Base-by-base conservation (phyloP, 75 land plant species). In the Isoetes taiwanensis region DNA sequence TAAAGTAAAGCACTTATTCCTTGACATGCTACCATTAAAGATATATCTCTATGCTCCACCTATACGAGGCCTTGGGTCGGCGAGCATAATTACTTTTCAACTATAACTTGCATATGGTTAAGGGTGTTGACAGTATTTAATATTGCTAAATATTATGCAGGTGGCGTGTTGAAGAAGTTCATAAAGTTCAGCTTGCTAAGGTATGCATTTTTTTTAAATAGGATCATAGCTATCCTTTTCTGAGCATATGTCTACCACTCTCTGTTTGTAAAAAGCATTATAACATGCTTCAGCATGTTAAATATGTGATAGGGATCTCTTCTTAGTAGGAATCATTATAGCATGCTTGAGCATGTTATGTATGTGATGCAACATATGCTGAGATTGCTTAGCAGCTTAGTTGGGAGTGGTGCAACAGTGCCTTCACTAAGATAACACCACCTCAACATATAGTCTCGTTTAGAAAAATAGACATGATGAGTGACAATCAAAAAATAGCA, bases 21-120 rank as follows among this genome's bases (percentile, higher is more conserved):
- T n/a, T n/a, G n/a, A n/a, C n/a, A n/a, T n/a, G n/a, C n/a, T n/a
- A n/a, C n/a, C n/a, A 23, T 26, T 21, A 23, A 54, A 70, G 73
- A 46, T 71, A 71, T 25, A 71, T 71, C 43, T 71, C 74, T 6
- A 71, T 71, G 74, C 69, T 71, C 3, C 74, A 71, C 56, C 56
- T 71, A 34, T 71, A 71, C 50, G 74, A 71, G 55, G 65, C 74
- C 26, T 68, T 71, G 58, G 74, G 74, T 32, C 65, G 74, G 74
- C 65, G 52, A 37, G 69, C 41, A 0, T 38, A 3, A 54, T 10
- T 21, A 26, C 33, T 40, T 34, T 23, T n/a, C n/a, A n/a, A n/a
- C n/a, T n/a, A 27, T 14, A 6, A 14, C 24, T 3, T 17, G 2
- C 2, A 24, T 54, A 25, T 54, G 25, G 5, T 3, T 26, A 54